A percentile compares a stretch with the other conserved stretches of the same genome.
phyloP scores from a whole-genome alignment of 1,284 basidiomycete genomes.

The Irpex lacteus region DNA sequence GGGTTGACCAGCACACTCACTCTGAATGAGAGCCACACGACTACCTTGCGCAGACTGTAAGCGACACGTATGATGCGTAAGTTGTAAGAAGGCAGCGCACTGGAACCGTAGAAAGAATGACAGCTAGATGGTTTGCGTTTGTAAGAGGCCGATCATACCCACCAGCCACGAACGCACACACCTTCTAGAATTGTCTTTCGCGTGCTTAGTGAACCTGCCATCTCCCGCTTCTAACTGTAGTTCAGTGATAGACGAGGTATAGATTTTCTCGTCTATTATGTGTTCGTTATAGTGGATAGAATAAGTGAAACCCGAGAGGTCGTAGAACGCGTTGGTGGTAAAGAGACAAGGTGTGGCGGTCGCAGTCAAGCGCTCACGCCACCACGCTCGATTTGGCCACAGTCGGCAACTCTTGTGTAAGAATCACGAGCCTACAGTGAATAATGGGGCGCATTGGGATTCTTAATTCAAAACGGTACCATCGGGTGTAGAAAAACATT shows the following conservation, averaged over 20 bases:
- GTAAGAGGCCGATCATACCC: neutral
- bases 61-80: slow-evolving; percentile 12
- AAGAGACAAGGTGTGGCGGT: neutral
- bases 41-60: slow-evolving; percentile 35
- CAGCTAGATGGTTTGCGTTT: slow-evolving; percentile 19
- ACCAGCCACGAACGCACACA: neutral
- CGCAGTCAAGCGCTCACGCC: neutral
- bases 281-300: too few relatives aligned
- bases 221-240: neutral
- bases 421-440: neutral
- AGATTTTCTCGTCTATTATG: neutral
- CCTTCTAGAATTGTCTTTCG: neutral
- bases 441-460: too few relatives aligned
- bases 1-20: slow-evolving; percentile 27
- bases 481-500: too few relatives aligned
- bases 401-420: neutral
- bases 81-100: slow-evolving; percentile 36
- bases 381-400: neutral
- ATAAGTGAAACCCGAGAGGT: neutral
- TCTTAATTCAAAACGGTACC: too few relatives aligned
- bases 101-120: slow-evolving; percentile 60
- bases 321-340: neutral
- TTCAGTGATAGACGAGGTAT: neutral
- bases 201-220: neutral
- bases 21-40: slow-evolving; percentile 47